phyloP scores from a whole-genome alignment of 2,329 filamentous ascomycete species.

The Pseudopithomyces chartarum region DNA sequence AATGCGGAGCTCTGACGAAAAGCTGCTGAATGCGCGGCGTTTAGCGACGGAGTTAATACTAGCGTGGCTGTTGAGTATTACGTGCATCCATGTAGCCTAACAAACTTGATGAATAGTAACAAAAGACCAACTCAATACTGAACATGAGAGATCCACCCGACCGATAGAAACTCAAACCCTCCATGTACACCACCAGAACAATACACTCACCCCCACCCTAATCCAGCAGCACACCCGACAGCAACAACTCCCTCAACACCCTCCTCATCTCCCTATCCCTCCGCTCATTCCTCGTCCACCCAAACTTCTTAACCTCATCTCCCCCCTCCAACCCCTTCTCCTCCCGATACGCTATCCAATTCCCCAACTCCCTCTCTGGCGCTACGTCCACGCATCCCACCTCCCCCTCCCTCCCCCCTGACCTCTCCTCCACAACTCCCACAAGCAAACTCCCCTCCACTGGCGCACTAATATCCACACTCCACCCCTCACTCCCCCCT shows the following conservation, averaged over 20 bases:
- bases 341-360: neutral
- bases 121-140: no score
- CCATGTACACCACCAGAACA: no score
- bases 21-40: conserved; percentile 23
- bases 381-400: neutral
- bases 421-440: neutral
- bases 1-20: conserved; percentile 17
- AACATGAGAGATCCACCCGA: no score
- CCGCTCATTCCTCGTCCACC: neutral
- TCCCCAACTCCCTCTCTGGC: neutral
- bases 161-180: no score
- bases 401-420: neutral
- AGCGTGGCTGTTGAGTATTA: neutral
- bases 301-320: neutral
- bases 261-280: neutral
- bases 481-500: no score
- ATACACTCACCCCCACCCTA: neutral
- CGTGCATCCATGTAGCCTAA: no score
- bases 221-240: neutral
- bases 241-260: neutral
- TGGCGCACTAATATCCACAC: no score
- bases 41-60: conserved; percentile 6
- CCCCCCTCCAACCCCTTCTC: neutral
- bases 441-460: no score
- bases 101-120: no score